Conservation (phyloP, 495 filamentous ascomycete species). For the Cercophora sp. region DNA sequence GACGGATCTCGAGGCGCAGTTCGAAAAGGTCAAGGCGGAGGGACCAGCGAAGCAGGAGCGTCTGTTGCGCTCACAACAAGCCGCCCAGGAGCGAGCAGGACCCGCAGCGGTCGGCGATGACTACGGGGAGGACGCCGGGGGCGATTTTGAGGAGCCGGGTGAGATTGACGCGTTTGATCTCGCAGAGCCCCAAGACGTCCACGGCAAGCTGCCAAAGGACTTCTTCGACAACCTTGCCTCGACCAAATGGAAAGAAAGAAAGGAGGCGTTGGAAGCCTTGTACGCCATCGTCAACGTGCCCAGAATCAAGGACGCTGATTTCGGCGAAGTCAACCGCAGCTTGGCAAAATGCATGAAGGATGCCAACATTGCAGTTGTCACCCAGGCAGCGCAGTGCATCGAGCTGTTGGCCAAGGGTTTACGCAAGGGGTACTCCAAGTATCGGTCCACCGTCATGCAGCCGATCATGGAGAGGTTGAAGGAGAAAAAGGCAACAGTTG, state of each 20-base stretch:
- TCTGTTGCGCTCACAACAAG: slow-evolving; percentile 84
- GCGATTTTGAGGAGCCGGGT: slow-evolving; percentile 61
- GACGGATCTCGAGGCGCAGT: slow-evolving; percentile 86
- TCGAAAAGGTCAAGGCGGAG: slow-evolving; percentile 88
- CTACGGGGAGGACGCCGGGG: slow-evolving; percentile 56
- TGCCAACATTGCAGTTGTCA: slow-evolving; percentile 93
- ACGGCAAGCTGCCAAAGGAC: slow-evolving; percentile 76
- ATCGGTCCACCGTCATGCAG: slow-evolving; percentile 71
- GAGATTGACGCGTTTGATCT: slow-evolving; percentile 84
- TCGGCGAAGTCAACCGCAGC: slow-evolving; percentile 72
- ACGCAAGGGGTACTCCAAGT: slow-evolving; percentile 71
- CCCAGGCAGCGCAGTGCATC: slow-evolving; percentile 88
- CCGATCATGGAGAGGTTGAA: slow-evolving; percentile 94
- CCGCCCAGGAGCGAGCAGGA: slow-evolving; percentile 65
- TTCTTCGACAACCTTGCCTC: slow-evolving; percentile 79
- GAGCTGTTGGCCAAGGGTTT: slow-evolving; percentile 89
- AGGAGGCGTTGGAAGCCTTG: slow-evolving; percentile 86
- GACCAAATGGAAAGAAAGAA: slow-evolving; percentile 97
- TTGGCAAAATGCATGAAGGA: slow-evolving; percentile 98
- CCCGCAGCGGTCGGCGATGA: slow-evolving; percentile 48
- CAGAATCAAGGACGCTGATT: slow-evolving; percentile 86
- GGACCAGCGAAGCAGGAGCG: slow-evolving; percentile 84
- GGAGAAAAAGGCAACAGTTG: slow-evolving; percentile 89
- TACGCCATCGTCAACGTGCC: slow-evolving; percentile 76
- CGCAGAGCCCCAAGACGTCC: slow-evolving; percentile 82